Evolutionary conservation across 257 asterid genomes (phyloP), one percentile per base, ranked within the genome.

Genomic region (Euphrasia confusa): DNA sequence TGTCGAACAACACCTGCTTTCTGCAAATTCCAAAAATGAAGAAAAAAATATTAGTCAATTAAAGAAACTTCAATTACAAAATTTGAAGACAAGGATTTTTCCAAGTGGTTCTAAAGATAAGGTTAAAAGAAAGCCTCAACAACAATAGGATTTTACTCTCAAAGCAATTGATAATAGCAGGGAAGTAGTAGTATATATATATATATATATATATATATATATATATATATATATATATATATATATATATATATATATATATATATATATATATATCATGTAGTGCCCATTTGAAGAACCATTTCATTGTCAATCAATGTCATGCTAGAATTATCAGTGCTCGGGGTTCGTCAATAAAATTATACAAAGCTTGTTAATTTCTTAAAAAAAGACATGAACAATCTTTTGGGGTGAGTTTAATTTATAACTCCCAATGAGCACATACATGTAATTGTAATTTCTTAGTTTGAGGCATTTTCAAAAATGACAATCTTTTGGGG

Each of bases 1-100:
- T 86, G 95, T 67, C 92, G 75, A 9, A 88, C 94, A 24, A 88
- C 80, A 37, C 96, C 88, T 32, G 96, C 95, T 49, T 70, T 91
- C 96, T 91, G 88, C 85, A 80, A 63, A 52, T 7, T 21, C 42
- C 66, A 62, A 13, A 58, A 13, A 21, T 21, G 24, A 21, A 7
- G 4, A n/a, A 0, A 54, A n/a, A 1, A n/a, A 3, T 11, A 24
- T 27, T 28, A 56, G 42, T 5, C 42, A 2, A 8, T 28, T 2
- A 9, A 28, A 8, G 28, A 18, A 50, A 15, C 0, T 18, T 17
- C 21, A 18, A 12, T 53, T 28, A n/a, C 7, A 53, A 53, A 24
- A 17, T 53, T 10, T 2, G 0, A 1, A 6, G 11, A 27, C 58
- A 17, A 9, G 12, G 26, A 18, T 2, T 0, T 49, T 49, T 49